Evolutionary conservation across 2,329 filamentous ascomycete species (phyloP), one percentile per base, ranked within the genome.

Genomic region (Harringtonia lauricola): DNA sequence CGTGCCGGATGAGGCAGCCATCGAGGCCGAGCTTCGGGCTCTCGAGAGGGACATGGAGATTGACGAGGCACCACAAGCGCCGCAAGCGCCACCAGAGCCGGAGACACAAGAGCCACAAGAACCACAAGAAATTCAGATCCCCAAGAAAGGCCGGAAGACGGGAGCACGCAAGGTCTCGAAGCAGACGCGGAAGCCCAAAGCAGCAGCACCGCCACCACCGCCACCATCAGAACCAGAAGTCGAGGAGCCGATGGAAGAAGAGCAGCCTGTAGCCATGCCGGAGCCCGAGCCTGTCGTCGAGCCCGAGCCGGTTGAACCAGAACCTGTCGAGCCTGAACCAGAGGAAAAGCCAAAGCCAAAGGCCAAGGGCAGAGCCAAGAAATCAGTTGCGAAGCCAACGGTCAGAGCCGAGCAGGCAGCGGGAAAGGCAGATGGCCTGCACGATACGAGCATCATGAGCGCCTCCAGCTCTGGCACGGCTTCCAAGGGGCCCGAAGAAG

Each of bases 71-170:
- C 15, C 26, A 33, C 35, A 22, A 31, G 12, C 30, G 28, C 8
- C 43, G 37, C 6, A 59, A 68, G 17, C 56, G 57, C 19, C 48
- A 54, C 17, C 51, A 37, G 14, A 58, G 6, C 51, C 54, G 21
- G 47, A 56, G 9, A n/a, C n/a, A n/a, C n/a, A n/a, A n/a, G n/a
- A n/a, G n/a, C n/a, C n/a, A n/a, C n/a, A n/a, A n/a, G n/a, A n/a
- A n/a, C n/a, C n/a, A n/a, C n/a, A n/a, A n/a, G 64, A 70, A 34
- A 53, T 72, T 0, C 58, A 63, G 5, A 61, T 71, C 12, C 65
- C 71, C 4, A 77, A 77, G 58, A 77, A 74, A 55, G 71, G 68
- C 22, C 69, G 70, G 39, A 76, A 76, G 51, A 56, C 68, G 8
- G 67, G 59, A n/a, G 59, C 64, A 4, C 66, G 67, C 36, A 78